phyloP scores from a whole-genome alignment of 108 stramenopile species.

The Cylindrotheca closterium region DNA sequence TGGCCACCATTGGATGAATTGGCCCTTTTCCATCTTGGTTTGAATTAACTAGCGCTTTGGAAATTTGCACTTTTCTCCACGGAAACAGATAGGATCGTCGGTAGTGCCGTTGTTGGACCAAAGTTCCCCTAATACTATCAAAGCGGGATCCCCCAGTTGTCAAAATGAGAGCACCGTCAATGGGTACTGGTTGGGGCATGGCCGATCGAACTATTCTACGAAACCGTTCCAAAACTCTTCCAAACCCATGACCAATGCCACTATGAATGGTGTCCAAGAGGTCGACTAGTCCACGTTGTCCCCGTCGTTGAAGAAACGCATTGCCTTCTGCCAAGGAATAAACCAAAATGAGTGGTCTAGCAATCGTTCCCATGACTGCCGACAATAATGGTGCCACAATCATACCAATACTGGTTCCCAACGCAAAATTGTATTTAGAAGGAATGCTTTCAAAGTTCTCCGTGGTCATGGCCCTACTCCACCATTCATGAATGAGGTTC shows the following conservation, averaged over 20 bases:
- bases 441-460: neutral
- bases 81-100: neutral
- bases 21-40: neutral
- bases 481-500: neutral
- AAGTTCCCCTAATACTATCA: neutral
- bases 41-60: neutral
- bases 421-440: conserved; percentile 7
- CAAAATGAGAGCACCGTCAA: neutral
- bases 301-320: neutral
- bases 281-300: neutral
- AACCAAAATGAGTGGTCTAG: neutral
- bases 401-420: conserved; percentile 11
- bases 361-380: neutral
- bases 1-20: neutral
- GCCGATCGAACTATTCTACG: neutral
- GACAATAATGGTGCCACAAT: neutral
- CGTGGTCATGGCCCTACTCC: neutral
- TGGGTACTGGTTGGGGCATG: neutral
- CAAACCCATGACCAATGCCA: neutral
- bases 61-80: neutral
- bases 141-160: neutral
- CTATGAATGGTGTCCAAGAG: neutral
- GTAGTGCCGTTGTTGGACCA: neutral
- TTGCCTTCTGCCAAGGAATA: conserved; percentile 4
- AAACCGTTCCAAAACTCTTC: neutral